Conservation (phyloP, 2,329 filamentous ascomycete species). For the Didymella exigua region DNA sequence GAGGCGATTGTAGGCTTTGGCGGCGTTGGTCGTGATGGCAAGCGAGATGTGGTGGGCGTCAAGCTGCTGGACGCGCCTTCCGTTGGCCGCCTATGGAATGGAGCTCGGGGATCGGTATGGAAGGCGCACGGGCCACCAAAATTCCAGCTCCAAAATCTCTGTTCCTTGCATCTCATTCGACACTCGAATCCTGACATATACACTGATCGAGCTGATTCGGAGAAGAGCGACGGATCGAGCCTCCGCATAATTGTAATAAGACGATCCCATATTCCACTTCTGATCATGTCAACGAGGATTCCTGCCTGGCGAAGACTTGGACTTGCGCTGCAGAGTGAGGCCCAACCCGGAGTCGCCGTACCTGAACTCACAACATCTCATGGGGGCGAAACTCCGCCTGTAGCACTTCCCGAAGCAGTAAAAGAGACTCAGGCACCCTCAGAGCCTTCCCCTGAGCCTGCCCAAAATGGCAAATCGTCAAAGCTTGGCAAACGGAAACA, state of each 20-base stretch:
- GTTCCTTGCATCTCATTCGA: conserved; percentile 42
- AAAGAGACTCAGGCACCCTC: conserved; percentile 13
- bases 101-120: no score
- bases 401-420: conserved; percentile 9
- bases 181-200: conserved; percentile 32
- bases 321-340: conserved; percentile 63
- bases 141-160: conserved; percentile 42
- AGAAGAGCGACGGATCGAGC: conserved; percentile 38
- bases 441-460: conserved; percentile 22
- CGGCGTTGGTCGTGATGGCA: conserved; percentile 30
- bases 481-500: conserved; percentile 48
- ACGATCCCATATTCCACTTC: conserved; percentile 36
- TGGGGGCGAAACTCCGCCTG: conserved; percentile 13
- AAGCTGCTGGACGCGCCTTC: conserved; percentile 38
- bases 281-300: conserved; percentile 39
- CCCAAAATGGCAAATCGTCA: conserved; percentile 33
- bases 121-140: background rate
- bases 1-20: conserved; percentile 38
- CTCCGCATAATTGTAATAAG: conserved; percentile 27
- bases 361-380: conserved; percentile 25
- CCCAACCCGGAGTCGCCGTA: conserved; percentile 43
- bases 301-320: conserved; percentile 67
- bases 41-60: conserved; percentile 28
- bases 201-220: conserved; percentile 43
- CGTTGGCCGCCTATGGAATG: conserved; percentile 41